Evolutionary conservation across 2,329 filamentous ascomycete genomes (phyloP), one percentile per base, ranked within the genome.

Genomic region (Paracamarosporium sp.): DNA sequence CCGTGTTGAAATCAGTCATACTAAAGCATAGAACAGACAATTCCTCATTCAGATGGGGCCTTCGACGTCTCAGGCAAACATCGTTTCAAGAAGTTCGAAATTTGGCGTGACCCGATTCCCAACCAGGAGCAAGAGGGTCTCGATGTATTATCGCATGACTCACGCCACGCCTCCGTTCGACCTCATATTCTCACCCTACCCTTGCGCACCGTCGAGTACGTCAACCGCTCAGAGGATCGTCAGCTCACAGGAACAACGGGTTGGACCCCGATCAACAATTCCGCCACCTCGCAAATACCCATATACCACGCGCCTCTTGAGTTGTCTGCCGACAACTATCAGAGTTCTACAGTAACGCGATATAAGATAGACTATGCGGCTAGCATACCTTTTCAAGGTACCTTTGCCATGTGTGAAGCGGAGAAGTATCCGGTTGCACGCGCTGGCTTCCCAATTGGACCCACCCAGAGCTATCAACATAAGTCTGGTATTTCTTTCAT

Each of bases 401-500:
- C 51, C 9, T 53, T 53, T 31, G 12, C 27, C n/a, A 47, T 38
- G 24, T 46, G 41, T 11, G 41, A 53, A 28, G 28, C 25, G 6
- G 41, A 46, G 13, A 53, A 53, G 40, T 53, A 53, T 17, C 41
- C 51, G 11, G 45, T 15, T 27, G 41, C 41, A 9, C 41, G n/a
- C 12, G 51, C 51, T 17, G 51, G 51, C 9, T 27, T 53, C 15
- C 41, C 43, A 25, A 36, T 5, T 15, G 51, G 51, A 11, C 22
- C 33, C 5, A 9, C 33, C 24, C 24, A 28, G 15, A 9, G 6
- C 12, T 40, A 47, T 31, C 24, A 40, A n/a, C 25, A 47, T 25
- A 40, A 48, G 27, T 35, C 52, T 3, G 52, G 31, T 25, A 30
- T 47, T n/a, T 13, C 28, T 11, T 30, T 47, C 27, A 6, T 3